phyloP scores from a whole-genome alignment of 805 yeast genomes.

The Metschnikowia cubensis region DNA sequence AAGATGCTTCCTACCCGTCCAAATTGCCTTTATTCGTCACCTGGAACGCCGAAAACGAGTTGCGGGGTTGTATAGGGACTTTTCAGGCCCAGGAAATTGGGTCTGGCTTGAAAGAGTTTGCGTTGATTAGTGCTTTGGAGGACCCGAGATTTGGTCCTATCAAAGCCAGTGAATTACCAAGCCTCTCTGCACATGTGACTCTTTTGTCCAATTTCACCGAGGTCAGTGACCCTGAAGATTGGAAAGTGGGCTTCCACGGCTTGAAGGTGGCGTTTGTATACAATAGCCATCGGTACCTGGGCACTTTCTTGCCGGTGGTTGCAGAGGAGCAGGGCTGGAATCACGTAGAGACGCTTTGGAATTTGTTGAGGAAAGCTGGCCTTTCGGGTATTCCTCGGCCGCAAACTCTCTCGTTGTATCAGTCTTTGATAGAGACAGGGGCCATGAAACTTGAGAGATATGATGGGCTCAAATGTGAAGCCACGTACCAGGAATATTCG shows the following conservation, averaged over 20 bases:
- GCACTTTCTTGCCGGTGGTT: constrained; percentile 89
- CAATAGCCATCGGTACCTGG: constrained; percentile 43
- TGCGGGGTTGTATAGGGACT: constrained; percentile 95
- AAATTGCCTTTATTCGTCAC: constrained; percentile 75
- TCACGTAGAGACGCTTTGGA: constrained; percentile 61
- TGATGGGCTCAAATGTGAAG: constrained; percentile 31
- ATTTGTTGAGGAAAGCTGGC: constrained; percentile 75
- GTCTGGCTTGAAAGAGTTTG: constrained; percentile 57
- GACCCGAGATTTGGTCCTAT: constrained; percentile 80
- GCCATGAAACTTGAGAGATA: constrained; percentile 33
- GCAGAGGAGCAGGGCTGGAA: constrained; percentile 86
- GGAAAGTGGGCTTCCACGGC: constrained; percentile 85
- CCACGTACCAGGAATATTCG: constrained; percentile 25
- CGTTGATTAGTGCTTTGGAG: constrained; percentile 61
- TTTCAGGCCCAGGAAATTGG: constrained; percentile 55
- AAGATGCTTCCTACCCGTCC: constrained; percentile 10
- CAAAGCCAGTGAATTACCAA: constrained; percentile 46
- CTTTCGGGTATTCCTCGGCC: constrained; percentile 8
- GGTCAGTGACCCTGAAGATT: constrained; percentile 53
- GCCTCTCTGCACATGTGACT: constrained; percentile 59
- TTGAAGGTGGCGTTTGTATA: constrained; percentile 53
- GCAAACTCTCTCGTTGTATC: constrained; percentile 24
- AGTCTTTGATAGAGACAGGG: constrained; percentile 28
- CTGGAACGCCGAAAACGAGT: constrained; percentile 57
- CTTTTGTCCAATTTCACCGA: constrained; percentile 55